Percentiles rank a stretch among this genome's conserved stretches.
phyloP scores from a whole-genome alignment of 2,329 filamentous ascomycete species.

The Aspergillus latus region DNA sequence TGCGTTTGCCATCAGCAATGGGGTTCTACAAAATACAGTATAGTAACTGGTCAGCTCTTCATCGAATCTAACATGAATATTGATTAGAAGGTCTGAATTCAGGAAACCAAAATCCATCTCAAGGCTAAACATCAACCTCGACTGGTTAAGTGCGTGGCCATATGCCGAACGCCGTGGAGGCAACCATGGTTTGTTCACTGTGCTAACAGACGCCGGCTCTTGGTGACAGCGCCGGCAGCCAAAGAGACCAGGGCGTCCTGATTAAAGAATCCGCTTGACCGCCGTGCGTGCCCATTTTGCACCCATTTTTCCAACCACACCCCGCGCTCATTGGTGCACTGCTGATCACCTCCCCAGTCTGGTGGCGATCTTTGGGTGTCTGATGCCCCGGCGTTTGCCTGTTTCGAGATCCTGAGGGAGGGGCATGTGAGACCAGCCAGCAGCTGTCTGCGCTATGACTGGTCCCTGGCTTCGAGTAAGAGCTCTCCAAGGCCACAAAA shows the following conservation, averaged over 20 bases:
- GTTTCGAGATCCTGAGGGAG: background rate
- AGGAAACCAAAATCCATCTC: background rate
- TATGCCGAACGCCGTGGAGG: conserved; percentile 3
- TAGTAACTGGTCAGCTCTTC: background rate
- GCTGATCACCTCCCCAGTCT: conserved; percentile 9
- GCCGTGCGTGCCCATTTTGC: conserved; percentile 5
- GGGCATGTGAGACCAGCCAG: conserved; percentile 8
- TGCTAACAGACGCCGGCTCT: conserved; percentile 1
- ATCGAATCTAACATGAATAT: background rate
- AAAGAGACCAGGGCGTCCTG: background rate
- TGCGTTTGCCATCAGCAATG: background rate
- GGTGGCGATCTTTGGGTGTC: conserved; percentile 13
- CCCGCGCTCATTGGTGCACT: background rate
- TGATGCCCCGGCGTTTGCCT: conserved; percentile 2
- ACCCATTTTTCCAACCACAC: conserved; percentile 12
- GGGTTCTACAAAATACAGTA: background rate
- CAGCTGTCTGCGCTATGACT: background rate
- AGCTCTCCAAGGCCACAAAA: background rate
- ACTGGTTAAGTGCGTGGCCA: conserved; percentile 9
- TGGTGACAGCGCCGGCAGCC: background rate
- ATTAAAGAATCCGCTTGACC: conserved; percentile 11
- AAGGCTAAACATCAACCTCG: background rate
- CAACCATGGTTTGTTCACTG: conserved; percentile 4
- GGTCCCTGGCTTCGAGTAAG: background rate
- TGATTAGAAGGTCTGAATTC: background rate